A percentile compares a stretch with the other conserved stretches of the same genome.
Evolutionary conservation across 2,329 filamentous ascomycete species (phyloP).

Genomic region (Aspergillus vadensis): DNA sequence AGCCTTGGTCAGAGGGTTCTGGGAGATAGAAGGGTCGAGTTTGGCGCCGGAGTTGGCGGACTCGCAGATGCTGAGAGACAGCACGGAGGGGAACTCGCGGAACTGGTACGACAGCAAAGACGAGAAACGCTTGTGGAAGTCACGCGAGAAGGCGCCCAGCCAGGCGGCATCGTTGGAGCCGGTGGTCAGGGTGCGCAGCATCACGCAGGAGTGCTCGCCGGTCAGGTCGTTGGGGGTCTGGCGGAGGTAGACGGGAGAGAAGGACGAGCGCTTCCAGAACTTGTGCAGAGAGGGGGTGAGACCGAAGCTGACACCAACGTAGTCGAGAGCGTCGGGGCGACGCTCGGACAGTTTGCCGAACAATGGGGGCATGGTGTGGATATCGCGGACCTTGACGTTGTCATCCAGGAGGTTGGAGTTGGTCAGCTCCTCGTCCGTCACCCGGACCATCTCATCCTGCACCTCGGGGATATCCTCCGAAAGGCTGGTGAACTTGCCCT

Average conservation of each 20-base stretch:
- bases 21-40: slow-evolving; percentile 59
- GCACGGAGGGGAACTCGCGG: slow-evolving; percentile 73
- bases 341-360: slow-evolving; percentile 87
- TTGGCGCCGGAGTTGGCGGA: slow-evolving; percentile 74
- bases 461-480: slow-evolving; percentile 66
- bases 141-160: slow-evolving; percentile 86
- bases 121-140: slow-evolving; percentile 94
- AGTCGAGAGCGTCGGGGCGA: slow-evolving; percentile 78
- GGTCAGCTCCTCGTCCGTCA: slow-evolving; percentile 80
- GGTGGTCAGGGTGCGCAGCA: slow-evolving; percentile 75
- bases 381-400: slow-evolving; percentile 86
- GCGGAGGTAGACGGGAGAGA: slow-evolving; percentile 87
- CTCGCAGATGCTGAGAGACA: slow-evolving; percentile 85
- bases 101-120: slow-evolving; percentile 91
- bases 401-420: slow-evolving; percentile 77
- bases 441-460: slow-evolving; percentile 67
- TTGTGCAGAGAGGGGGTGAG: slow-evolving; percentile 84
- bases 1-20: slow-evolving; percentile 65
- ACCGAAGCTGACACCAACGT: slow-evolving; percentile 93
- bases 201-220: slow-evolving; percentile 96
- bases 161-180: slow-evolving; percentile 70
- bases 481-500: slow-evolving; percentile 84
- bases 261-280: slow-evolving; percentile 91
- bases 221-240: slow-evolving; percentile 97
- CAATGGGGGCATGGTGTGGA: slow-evolving; percentile 86